These are phyloP conservation scores for Cylindrotheca fusiformis DNA, from an alignment of 108 stramenopile species.

Conservation along the genomic window DNA sequence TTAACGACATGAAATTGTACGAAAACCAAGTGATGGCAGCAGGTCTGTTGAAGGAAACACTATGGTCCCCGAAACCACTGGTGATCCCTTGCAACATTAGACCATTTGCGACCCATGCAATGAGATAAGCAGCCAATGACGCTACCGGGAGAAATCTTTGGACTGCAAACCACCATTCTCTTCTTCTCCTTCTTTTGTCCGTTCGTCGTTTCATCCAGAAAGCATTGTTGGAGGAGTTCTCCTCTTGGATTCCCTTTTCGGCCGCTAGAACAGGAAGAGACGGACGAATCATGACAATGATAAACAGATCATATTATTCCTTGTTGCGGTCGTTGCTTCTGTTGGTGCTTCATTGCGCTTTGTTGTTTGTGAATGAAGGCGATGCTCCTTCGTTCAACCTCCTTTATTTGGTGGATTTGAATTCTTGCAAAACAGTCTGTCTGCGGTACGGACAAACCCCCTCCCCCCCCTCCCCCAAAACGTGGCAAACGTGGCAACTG, in stretches of 20 bases:
- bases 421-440: too few species aligned
- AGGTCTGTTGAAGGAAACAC: constrained; percentile 14
- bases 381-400: too few species aligned
- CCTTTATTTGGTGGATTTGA: too few species aligned
- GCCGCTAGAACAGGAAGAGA: too few species aligned
- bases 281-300: not conserved
- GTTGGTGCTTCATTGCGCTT: too few species aligned
- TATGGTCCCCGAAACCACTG: not conserved
- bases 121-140: constrained; percentile 4
- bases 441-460: too few species aligned
- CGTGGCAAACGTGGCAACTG: too few species aligned
- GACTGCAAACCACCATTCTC: not conserved
- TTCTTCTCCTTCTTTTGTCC: not conserved
- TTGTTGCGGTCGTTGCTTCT: too few species aligned
- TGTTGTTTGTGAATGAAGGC: too few species aligned
- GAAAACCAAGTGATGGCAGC: constrained; percentile 29
- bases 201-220: not conserved
- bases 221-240: not conserved
- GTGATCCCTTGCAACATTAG: constrained; percentile 27
- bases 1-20: constrained; percentile 32
- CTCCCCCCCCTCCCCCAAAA: too few species aligned
- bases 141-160: not conserved
- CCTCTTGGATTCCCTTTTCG: not conserved
- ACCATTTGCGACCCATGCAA: constrained; percentile 36
- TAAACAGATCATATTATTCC: not conserved